Evolutionary conservation across 768 basidiomycete genomes (phyloP).

Genomic region (Dendrothele bispora): DNA sequence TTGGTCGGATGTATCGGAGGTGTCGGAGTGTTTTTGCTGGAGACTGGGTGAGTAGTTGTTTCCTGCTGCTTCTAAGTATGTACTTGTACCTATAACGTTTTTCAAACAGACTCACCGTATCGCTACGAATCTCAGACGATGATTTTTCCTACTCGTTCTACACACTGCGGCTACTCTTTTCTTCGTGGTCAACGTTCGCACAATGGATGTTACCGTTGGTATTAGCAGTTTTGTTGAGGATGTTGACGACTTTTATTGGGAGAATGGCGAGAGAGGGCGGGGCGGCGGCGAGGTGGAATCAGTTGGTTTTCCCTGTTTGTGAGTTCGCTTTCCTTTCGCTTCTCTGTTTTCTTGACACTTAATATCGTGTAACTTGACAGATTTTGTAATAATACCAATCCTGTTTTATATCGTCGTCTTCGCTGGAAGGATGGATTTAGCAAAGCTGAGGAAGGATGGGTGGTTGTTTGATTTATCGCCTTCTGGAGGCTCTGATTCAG

Average conservation of each 20-base stretch:
- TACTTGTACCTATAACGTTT: constrained; percentile 1
- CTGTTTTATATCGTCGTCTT: constrained; percentile 83
- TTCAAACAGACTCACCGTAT: constrained; percentile 69
- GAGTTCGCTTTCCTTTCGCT: constrained; percentile 26
- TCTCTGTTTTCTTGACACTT: background rate
- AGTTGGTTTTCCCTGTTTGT: constrained; percentile 90
- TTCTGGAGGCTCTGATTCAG: constrained; percentile 34
- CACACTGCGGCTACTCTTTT: constrained; percentile 68
- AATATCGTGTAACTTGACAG: constrained; percentile 31
- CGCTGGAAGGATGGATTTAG: constrained; percentile 60
- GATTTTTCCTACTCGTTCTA: constrained; percentile 67
- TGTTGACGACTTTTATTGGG: no score
- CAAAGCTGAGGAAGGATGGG: constrained; percentile 56
- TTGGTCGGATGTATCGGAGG: constrained; percentile 97
- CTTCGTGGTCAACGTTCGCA: constrained; percentile 57
- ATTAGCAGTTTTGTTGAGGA: constrained; percentile 73
- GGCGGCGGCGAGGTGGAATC: constrained; percentile 76
- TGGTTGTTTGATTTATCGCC: constrained; percentile 96
- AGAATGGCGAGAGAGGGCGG: no score
- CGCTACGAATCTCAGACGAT: constrained; percentile 78
- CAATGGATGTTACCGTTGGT: constrained; percentile 81
- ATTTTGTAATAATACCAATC: constrained; percentile 77
- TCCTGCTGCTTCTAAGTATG: background rate
- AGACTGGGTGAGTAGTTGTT: constrained; percentile 68
- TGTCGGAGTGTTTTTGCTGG: constrained; percentile 90